phyloP scores from a whole-genome alignment of 2,329 filamentous ascomycete species.

The Aureobasidium namibiae region DNA sequence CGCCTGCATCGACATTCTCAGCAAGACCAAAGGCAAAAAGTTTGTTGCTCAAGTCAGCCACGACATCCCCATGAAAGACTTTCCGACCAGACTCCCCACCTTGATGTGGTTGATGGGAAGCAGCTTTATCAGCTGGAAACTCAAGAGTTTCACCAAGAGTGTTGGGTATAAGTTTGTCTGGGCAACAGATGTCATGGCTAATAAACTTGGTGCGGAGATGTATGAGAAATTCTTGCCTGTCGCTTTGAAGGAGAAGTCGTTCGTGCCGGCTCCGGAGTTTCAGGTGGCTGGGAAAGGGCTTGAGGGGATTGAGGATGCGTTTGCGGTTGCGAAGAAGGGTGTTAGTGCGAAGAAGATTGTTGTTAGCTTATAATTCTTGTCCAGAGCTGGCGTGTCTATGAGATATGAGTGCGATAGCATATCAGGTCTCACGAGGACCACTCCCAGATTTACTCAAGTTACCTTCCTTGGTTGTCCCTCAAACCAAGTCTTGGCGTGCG shows the following conservation, averaged over 20 bases:
- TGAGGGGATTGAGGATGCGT: conserved; percentile 18
- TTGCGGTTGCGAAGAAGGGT: conserved; percentile 14
- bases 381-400: no score
- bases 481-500: not conserved
- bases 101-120: not conserved
- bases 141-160: not conserved
- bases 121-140: not conserved
- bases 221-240: conserved; percentile 18
- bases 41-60: conserved; percentile 8
- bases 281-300: conserved; percentile 20
- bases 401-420: not conserved
- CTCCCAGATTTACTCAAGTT: no score
- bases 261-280: conserved; percentile 22
- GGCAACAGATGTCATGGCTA: not conserved
- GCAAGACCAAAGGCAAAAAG: conserved; percentile 2
- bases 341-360: conserved; percentile 20
- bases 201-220: conserved; percentile 1
- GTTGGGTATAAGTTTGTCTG: not conserved
- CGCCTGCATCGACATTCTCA: conserved; percentile 2
- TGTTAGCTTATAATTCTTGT: conserved; percentile 10
- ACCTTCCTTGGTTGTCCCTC: not conserved
- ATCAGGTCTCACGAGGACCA: no score
- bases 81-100: not conserved
- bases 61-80: not conserved
- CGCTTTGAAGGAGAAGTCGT: conserved; percentile 28